phyloP scores from a whole-genome alignment of 2,329 filamentous ascomycete species.

The Aspergillus cejpii region DNA sequence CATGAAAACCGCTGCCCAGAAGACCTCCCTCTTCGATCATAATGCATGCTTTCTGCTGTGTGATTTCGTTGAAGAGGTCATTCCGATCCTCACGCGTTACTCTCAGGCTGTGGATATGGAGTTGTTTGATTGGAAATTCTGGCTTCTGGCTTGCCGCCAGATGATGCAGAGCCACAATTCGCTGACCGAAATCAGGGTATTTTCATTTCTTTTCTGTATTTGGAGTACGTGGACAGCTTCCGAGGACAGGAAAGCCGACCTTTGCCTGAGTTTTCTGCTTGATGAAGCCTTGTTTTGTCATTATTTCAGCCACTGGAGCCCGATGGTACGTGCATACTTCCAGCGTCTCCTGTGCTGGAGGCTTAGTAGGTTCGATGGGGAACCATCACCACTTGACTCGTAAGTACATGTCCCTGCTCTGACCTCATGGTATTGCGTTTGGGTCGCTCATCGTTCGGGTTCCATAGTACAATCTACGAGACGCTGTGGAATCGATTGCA shows the following conservation, averaged over 20 bases:
- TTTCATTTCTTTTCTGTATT: constrained; percentile 71
- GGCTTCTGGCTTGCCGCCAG: constrained; percentile 70
- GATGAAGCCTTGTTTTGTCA: constrained; percentile 67
- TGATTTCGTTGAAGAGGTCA: constrained; percentile 78
- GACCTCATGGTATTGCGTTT: background rate
- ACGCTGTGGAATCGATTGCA: constrained; percentile 62
- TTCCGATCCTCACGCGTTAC: constrained; percentile 61
- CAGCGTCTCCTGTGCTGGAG: constrained; percentile 89
- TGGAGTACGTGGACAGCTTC: constrained; percentile 68
- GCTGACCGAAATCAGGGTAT: constrained; percentile 78
- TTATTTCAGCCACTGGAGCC: constrained; percentile 90
- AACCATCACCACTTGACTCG: constrained; percentile 58
- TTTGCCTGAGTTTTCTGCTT: constrained; percentile 71
- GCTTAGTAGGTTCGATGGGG: constrained; percentile 68
- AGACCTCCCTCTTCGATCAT: constrained; percentile 73
- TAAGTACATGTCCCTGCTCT: constrained; percentile 42
- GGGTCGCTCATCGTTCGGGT: constrained; percentile 7
- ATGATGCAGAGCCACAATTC: constrained; percentile 81
- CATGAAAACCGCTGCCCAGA: constrained; percentile 65
- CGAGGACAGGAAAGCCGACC: constrained; percentile 57
- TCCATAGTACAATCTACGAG: constrained; percentile 60
- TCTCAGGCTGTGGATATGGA: constrained; percentile 43
- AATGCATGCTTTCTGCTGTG: constrained; percentile 82
- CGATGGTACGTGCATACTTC: constrained; percentile 89
- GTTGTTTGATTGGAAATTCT: constrained; percentile 62